Evolutionary conservation across 75 land plant species (phyloP).

Genomic region (Pinus taeda): DNA sequence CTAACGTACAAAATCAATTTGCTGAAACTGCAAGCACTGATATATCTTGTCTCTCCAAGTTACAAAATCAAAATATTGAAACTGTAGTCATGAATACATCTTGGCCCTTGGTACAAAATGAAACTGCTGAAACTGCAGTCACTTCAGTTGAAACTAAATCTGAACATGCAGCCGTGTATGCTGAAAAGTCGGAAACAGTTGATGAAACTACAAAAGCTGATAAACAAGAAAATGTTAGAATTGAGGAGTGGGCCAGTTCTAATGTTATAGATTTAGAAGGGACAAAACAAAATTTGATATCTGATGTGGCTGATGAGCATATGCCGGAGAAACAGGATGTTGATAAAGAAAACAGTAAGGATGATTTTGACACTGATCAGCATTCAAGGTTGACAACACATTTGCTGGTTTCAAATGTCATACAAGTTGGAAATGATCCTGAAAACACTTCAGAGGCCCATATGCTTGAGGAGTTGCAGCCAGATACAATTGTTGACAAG

Average conservation of each 20-base stretch:
- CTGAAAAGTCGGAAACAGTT: background rate
- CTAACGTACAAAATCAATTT: too few relatives aligned
- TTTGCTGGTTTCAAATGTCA: background rate
- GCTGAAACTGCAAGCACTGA: too few relatives aligned
- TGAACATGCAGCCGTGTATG: background rate
- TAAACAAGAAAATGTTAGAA: background rate
- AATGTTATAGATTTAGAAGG: background rate
- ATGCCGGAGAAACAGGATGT: background rate
- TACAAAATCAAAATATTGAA: too few relatives aligned
- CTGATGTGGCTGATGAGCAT: background rate
- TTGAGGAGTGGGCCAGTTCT: background rate
- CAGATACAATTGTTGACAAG: background rate
- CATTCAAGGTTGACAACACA: background rate
- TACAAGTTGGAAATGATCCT: background rate
- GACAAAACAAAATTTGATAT: background rate
- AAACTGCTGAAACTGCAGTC: constrained; percentile 1
- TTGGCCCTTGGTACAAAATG: too few relatives aligned
- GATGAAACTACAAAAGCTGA: background rate
- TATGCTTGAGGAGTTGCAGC: background rate
- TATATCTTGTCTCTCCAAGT: too few relatives aligned
- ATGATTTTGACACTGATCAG: background rate
- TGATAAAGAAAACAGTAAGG: background rate
- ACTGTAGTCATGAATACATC: too few relatives aligned
- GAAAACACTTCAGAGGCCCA: background rate
- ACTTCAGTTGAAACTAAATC: background rate